Percentiles rank a stretch among this genome's conserved stretches.
Conservation (phyloP, 2,329 filamentous ascomycete genomes). For the Apiospora kogelbergensis region DNA sequence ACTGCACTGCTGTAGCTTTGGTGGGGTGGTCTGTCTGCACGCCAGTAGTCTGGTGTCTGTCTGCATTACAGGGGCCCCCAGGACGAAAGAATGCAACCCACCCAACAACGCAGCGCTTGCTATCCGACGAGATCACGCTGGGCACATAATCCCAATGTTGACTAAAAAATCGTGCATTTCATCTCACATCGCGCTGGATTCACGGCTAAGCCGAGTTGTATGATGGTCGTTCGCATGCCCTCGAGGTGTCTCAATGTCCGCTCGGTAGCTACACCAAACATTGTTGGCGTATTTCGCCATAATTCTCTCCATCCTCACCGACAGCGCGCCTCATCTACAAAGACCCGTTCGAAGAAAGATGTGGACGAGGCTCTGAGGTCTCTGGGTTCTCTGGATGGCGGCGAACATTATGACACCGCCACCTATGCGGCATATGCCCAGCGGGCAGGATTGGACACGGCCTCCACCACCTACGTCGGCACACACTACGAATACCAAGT, state of each 20-base stretch:
- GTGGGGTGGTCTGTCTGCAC: neutral
- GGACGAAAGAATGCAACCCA: neutral
- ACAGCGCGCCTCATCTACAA: neutral
- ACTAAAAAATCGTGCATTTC: neutral
- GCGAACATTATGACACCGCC: conserved; percentile 60
- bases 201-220: neutral
- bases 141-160: neutral
- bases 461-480: conserved; percentile 65
- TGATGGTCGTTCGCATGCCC: neutral
- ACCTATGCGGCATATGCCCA: conserved; percentile 66
- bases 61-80: neutral
- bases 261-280: neutral
- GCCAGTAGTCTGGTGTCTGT: neutral
- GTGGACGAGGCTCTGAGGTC: conserved; percentile 34
- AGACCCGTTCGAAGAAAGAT: conserved; percentile 10
- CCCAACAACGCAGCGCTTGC: neutral
- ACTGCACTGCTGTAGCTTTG: conserved; percentile 4
- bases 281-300: neutral
- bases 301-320: neutral
- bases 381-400: conserved; percentile 19
- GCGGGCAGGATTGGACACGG: conserved; percentile 52
- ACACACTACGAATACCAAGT: conserved; percentile 78
- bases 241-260: neutral
- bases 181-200: neutral
- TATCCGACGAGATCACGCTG: neutral